These are phyloP conservation scores for Solanum aculeatissimum DNA, from an alignment of 305 asterid species.

Conservation along the genomic window DNA sequence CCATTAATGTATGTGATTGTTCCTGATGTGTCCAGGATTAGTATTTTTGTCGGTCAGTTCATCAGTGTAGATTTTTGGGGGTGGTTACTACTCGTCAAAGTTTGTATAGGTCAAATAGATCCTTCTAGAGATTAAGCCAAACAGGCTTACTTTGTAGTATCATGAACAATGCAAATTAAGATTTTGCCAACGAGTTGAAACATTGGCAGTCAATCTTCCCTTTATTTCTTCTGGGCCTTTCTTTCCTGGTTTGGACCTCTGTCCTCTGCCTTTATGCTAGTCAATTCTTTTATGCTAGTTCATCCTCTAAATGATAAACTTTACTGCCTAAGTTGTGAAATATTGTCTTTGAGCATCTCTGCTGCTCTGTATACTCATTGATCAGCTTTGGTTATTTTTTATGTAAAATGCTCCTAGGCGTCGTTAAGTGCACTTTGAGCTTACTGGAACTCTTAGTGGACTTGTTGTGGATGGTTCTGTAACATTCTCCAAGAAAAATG, in stretches of 20 bases:
- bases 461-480: too few relatives aligned
- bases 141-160: slow-evolving; percentile 14
- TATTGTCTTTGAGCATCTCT: background rate
- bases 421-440: too few relatives aligned
- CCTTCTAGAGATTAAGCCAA: slow-evolving; percentile 6
- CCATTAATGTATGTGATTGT: slow-evolving; percentile 12
- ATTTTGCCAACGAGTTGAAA: background rate
- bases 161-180: slow-evolving; percentile 1
- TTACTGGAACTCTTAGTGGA: too few relatives aligned
- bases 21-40: background rate
- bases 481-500: too few relatives aligned
- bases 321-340: background rate
- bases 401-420: too few relatives aligned
- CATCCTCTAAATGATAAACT: background rate
- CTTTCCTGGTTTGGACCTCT: background rate
- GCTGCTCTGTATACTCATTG: background rate
- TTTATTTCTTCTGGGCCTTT: background rate
- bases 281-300: background rate
- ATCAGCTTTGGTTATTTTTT: background rate
- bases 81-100: slow-evolving; percentile 9
- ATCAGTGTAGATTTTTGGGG: slow-evolving; percentile 2
- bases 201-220: background rate
- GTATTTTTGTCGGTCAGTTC: background rate
- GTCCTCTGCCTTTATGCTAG: background rate
- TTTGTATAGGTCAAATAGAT: slow-evolving; percentile 31